Evolutionary conservation across 2,329 filamentous ascomycete genomes (phyloP).

Genomic region (Emmonsia crescens): DNA sequence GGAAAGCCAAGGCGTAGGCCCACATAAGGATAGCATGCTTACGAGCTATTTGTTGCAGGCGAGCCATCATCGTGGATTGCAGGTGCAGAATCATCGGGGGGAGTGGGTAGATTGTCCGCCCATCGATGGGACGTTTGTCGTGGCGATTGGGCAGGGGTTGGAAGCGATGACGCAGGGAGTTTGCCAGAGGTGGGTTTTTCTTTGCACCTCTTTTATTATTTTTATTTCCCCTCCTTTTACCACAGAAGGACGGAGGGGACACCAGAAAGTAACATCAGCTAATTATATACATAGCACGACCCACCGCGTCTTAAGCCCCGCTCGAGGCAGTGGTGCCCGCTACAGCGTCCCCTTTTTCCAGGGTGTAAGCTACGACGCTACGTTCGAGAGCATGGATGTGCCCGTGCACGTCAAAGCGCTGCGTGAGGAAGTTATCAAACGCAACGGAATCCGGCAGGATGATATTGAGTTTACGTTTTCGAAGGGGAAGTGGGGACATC

Average conservation of each 20-base stretch:
- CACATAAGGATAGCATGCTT: slow-evolving; percentile 79
- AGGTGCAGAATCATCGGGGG: slow-evolving; percentile 70
- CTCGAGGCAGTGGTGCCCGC: slow-evolving; percentile 57
- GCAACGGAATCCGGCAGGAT: slow-evolving; percentile 49
- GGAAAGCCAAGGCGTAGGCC: slow-evolving; percentile 52
- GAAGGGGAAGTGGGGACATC: slow-evolving; percentile 52
- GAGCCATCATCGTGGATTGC: slow-evolving; percentile 61
- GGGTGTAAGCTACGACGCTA: slow-evolving; percentile 66
- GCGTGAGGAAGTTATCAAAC: slow-evolving; percentile 47
- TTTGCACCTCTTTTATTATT: not conserved
- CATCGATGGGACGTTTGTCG: slow-evolving; percentile 64
- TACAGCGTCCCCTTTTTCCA: slow-evolving; percentile 84
- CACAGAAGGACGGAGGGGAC: not conserved
- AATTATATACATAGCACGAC: slow-evolving; percentile 48
- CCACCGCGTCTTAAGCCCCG: slow-evolving; percentile 68
- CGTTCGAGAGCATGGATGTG: slow-evolving; percentile 65
- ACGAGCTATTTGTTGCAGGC: slow-evolving; percentile 74
- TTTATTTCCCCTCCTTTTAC: not conserved
- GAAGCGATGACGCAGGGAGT: slow-evolving; percentile 78
- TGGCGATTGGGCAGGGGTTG: slow-evolving; percentile 77
- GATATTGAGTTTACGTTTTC: slow-evolving; percentile 83
- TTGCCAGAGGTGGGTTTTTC: slow-evolving; percentile 45
- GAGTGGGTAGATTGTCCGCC: slow-evolving; percentile 77
- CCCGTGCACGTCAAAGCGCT: slow-evolving; percentile 54
- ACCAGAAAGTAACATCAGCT: not conserved